These are phyloP conservation scores for Thielaviopsis punctulata DNA, from an alignment of 2,329 filamentous ascomycete species.

Conservation along the genomic window DNA sequence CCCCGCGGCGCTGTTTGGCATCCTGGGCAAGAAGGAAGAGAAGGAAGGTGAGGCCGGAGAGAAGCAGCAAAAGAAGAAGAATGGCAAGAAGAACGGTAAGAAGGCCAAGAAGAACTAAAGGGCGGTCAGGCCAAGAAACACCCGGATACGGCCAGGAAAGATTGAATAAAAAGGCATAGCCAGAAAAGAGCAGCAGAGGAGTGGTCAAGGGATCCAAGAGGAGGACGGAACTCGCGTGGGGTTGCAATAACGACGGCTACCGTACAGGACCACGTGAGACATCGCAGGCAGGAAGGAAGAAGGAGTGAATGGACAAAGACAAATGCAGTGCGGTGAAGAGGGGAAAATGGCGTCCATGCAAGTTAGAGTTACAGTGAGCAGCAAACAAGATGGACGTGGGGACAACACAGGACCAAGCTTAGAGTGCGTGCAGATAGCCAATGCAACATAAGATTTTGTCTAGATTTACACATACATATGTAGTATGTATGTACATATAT, in stretches of 20 bases:
- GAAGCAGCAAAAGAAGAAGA: conserved; percentile 1
- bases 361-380: too few species aligned
- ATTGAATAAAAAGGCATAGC: too few species aligned
- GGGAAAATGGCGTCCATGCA: too few species aligned
- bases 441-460: too few species aligned
- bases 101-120: conserved; percentile 6
- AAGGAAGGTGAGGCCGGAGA: neutral
- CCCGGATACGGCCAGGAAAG: too few species aligned
- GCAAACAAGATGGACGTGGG: too few species aligned
- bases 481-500: neutral
- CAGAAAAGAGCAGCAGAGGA: neutral
- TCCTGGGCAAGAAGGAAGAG: conserved; percentile 1
- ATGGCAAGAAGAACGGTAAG: conserved; percentile 6
- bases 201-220: neutral
- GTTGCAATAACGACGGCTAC: neutral
- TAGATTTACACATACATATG: too few species aligned
- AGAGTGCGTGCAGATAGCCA: too few species aligned
- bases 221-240: too few species aligned
- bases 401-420: too few species aligned
- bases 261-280: neutral
- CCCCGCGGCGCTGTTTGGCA: conserved; percentile 3
- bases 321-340: too few species aligned
- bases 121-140: neutral
- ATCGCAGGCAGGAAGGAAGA: neutral
- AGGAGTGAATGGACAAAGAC: neutral